Evolutionary conservation across 2,329 filamentous ascomycete species (phyloP).

Genomic region (Fusarium sp.): DNA sequence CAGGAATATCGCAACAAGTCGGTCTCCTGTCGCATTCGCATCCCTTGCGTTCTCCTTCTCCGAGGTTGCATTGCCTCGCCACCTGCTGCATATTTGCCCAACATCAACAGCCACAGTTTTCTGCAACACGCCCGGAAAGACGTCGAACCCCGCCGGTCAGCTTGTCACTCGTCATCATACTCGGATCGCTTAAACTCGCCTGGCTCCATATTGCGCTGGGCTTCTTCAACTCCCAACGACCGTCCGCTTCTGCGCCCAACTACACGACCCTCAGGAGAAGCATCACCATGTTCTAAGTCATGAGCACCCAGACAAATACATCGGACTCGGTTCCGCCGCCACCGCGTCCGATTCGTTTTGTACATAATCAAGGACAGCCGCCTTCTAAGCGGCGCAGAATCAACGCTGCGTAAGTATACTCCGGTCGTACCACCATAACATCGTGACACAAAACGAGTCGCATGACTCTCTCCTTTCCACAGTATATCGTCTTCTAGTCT

Average conservation of each 20-base stretch:
- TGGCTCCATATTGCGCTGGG: slow-evolving; percentile 25
- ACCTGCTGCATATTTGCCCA: slow-evolving; percentile 19
- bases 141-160: slow-evolving; percentile 33
- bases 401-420: slow-evolving; percentile 73
- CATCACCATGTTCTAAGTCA: slow-evolving; percentile 53
- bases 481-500: not conserved
- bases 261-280: slow-evolving; percentile 21
- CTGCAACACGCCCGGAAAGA: slow-evolving; percentile 26
- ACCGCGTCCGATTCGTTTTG: slow-evolving; percentile 75
- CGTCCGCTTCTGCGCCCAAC: slow-evolving; percentile 22
- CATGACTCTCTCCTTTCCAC: not conserved
- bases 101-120: slow-evolving; percentile 20
- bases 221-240: slow-evolving; percentile 4
- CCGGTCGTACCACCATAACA: not conserved
- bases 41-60: slow-evolving; percentile 19
- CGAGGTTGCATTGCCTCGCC: slow-evolving; percentile 29
- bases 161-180: slow-evolving; percentile 30
- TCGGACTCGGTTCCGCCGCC: slow-evolving; percentile 53
- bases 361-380: slow-evolving; percentile 83
- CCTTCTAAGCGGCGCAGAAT: slow-evolving; percentile 82
- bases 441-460: not conserved
- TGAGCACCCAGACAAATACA: slow-evolving; percentile 58
- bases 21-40: slow-evolving; percentile 20
- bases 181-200: slow-evolving; percentile 21
- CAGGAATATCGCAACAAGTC: slow-evolving; percentile 10